Percentiles rank a stretch among this genome's conserved stretches.
phyloP scores from a whole-genome alignment of 257 asterid species.

The Misopates orontium region DNA sequence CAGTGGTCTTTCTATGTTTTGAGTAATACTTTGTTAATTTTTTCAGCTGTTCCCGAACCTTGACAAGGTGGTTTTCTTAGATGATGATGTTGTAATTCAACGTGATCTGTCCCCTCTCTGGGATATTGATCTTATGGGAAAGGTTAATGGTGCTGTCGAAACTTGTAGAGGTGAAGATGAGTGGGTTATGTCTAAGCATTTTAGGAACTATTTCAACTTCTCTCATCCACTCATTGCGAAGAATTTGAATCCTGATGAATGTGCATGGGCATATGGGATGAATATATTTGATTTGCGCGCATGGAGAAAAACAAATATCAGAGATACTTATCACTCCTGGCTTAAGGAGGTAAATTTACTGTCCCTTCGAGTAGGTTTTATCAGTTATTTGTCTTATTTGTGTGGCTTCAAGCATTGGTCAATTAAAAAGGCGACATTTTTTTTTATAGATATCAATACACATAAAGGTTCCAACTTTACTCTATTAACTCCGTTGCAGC shows the following conservation, averaged over 20 bases:
- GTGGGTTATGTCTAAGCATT: conserved; percentile 96
- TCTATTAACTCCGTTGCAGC: not conserved
- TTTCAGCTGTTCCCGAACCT: conserved; percentile 97
- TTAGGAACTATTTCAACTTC: conserved; percentile 93
- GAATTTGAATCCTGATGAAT: conserved; percentile 83
- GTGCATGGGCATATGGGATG: conserved; percentile 99
- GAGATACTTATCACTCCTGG: conserved; percentile 92
- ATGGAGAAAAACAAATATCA: conserved; percentile 79
- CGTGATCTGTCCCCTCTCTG: conserved; percentile 89
- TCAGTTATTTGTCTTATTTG: conserved; percentile 17
- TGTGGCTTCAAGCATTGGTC: conserved; percentile 1
- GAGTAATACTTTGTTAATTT: conserved; percentile 27
- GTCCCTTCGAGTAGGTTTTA: not conserved
- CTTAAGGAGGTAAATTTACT: conserved; percentile 69
- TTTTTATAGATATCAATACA: too few species aligned
- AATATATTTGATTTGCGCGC: conserved; percentile 80
- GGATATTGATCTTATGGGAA: conserved; percentile 83
- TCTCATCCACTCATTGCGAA: conserved; percentile 84
- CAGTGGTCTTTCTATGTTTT: conserved; percentile 22
- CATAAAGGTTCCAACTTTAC: not conserved
- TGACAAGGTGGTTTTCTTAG: conserved; percentile 95
- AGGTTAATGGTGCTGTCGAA: conserved; percentile 98
- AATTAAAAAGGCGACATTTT: not conserved
- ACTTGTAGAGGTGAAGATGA: conserved; percentile 96
- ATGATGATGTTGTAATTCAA: conserved; percentile 94